Base-by-base conservation (phyloP, 2,329 filamentous ascomycete species). In the Beauveria caledonica region DNA sequence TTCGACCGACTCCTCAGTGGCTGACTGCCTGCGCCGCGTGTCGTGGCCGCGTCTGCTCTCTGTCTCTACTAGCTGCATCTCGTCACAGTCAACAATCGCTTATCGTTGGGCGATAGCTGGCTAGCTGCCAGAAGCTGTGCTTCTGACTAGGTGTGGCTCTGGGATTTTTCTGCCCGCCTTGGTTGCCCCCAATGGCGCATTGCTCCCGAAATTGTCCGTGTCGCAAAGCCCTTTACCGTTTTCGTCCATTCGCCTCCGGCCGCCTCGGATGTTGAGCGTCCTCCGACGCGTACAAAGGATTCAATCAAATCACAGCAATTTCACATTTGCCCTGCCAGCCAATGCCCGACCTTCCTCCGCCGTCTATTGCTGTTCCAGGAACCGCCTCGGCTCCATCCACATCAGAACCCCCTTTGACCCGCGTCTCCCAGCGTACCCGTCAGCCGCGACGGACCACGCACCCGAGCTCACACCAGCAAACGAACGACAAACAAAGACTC, bases 341-440 rank as follows among this genome's bases (percentile, higher is more conserved):
- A 42, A 44, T 44, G 11, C 45, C 6, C 3, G 27, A 17, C 3
- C 10, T 42, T 11, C 8, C 44, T 45, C 23, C 36, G 25, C 33
- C 25, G 46, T 7, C 21, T 27, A 11, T 33, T 7, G 17, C 17
- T n/a, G 46, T 19, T 49, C 17, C 29, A 23, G n/a, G 13, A 51
- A 44, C 36, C 33, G 23, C 56, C 17, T 27, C 36, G 40, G 21
- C 36, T 52, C 39, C 48, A 52, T 53, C 21, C 25, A 21, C 36
- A 29, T n/a, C 21, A 19, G 40, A 23, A 15, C 23, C 23, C 46
- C 46, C 39, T 40, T 45, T 42, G 48, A 50, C n/a, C 56, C 56
- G 46, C 56, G 46, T 39, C 56, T 56, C 46, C 27, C 45, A 57
- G 56, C 56, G 45, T 58, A 44, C 56, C 56, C 56, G 56, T 58